Evolutionary conservation across 23 red algal genomes (phyloP), one percentile per base, ranked within the genome.

Genomic region (Agarophyton chilense): DNA sequence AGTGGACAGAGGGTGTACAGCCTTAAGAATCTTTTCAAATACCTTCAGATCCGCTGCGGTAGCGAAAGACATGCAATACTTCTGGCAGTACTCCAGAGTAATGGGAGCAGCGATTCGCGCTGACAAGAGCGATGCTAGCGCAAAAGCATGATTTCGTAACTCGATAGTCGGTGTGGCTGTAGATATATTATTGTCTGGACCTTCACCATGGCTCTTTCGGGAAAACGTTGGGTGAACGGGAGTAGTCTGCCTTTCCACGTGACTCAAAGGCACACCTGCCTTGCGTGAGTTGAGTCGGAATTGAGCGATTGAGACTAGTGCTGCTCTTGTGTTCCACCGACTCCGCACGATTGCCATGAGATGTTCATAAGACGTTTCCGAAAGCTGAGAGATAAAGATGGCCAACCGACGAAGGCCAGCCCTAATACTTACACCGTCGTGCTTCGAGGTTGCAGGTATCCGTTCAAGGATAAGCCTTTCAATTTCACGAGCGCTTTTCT

Each of bases 391-490:
- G 4, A 79, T 21, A 34, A 89, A 89, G 16, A 61, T 65, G 33
- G 85, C 50, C n/a, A 89, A 63, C 4, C 85, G 70, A 65, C 85
- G 72, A 6, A 89, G 42, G 8, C 72, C 61, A 5, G 29, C 42
- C 26, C 51, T 28, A 25, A 78, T 19, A 13, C 28, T 65, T 9
- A 29, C 40, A 61, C 33, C 85, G n/a, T 89, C 68, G 18, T 78
- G 53, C 41, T 62, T 76, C 19, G 40, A 77, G 36, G 49, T 50
- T 4, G 51, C 73, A 56, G 85, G 85, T 32, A 89, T 89, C 13
- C 42, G 54, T 49, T 89, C 85, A 54, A 89, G 78, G 53, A 89
- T 89, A 46, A 77, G 63, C 53, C 35, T 66, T 28, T 89, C 85
- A 9, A 89, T 78, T 42, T 52, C 73, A 64, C 52, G 46, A 39